A percentile compares a stretch with the other conserved stretches of the same genome.
Conservation (phyloP, 2,329 filamentous ascomycete genomes). For the Claviceps pusilla region DNA sequence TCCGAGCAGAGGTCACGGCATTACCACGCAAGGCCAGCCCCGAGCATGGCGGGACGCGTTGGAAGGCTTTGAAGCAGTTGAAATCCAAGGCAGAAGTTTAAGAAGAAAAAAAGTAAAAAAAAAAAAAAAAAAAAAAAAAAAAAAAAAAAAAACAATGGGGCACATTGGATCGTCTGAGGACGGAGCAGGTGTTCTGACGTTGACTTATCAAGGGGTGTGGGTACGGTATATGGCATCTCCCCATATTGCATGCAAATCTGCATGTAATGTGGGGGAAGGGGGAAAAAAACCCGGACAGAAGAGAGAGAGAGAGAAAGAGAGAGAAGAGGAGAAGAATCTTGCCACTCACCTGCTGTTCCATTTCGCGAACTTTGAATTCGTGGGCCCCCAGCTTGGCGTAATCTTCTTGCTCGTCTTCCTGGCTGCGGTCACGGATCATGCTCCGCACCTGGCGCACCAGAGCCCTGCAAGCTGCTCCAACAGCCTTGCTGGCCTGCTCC, state of each 20-base stretch:
- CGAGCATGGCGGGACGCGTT: background rate
- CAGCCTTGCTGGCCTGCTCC: conserved; percentile 82
- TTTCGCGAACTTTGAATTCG: conserved; percentile 96
- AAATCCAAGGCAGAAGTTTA: too few species aligned
- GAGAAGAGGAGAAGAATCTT: background rate
- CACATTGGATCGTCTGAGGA: too few species aligned
- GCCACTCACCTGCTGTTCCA: conserved; percentile 85
- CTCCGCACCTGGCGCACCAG: conserved; percentile 86
- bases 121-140: background rate
- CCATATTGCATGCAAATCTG: too few species aligned
- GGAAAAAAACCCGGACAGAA: background rate
- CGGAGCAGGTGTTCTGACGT: too few species aligned
- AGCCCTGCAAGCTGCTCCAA: conserved; percentile 72
- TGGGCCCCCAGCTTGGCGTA: conserved; percentile 79
- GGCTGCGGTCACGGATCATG: conserved; percentile 78
- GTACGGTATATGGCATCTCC: too few species aligned
- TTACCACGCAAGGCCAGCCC: background rate
- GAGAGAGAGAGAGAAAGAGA: background rate
- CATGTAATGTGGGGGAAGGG: too few species aligned
- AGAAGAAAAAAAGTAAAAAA: too few species aligned
- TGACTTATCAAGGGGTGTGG: too few species aligned
- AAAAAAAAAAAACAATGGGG: too few species aligned
- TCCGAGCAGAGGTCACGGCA: background rate
- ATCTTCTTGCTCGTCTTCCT: conserved; percentile 71
- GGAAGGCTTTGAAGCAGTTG: too few species aligned